These are phyloP conservation scores for Chytriomyces sp. DNA, from an alignment of 192 early-diverging fungal genomes.

Conservation along the genomic window DNA sequence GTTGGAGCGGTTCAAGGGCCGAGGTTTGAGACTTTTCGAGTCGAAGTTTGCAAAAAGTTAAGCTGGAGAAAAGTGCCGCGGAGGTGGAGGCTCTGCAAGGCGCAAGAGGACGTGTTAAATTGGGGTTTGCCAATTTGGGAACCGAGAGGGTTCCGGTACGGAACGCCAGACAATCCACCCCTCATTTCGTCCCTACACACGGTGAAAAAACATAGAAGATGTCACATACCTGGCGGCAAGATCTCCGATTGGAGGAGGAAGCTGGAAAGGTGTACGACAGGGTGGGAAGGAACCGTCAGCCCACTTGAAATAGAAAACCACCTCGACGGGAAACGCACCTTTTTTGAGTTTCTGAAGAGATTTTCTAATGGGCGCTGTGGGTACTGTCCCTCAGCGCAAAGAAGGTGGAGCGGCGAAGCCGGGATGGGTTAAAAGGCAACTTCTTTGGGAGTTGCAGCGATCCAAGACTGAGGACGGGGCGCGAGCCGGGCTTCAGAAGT, in stretches of 20 bases:
- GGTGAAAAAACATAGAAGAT: no score
- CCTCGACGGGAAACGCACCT: conserved; percentile 4
- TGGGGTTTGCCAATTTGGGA: neutral
- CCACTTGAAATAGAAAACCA: neutral
- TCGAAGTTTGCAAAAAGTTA: neutral
- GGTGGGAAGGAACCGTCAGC: no score
- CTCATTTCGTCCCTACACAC: no score
- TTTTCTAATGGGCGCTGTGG: conserved; percentile 31
- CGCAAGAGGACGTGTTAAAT: neutral
- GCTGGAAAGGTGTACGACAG: neutral
- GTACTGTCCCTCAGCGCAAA: conserved; percentile 27
- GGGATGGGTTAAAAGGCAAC: neutral
- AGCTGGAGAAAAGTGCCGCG: conserved; percentile 19
- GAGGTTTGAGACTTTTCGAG: neutral
- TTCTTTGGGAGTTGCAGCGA: neutral
- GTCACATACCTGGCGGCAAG: conserved; percentile 32
- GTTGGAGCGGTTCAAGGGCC: neutral
- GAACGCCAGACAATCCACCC: neutral
- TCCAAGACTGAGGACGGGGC: no score
- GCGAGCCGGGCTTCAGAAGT: no score
- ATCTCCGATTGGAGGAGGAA: conserved; percentile 15
- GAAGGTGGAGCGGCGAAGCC: conserved; percentile 15
- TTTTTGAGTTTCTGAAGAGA: conserved; percentile 24
- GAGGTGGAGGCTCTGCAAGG: conserved; percentile 31
- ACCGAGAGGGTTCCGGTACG: neutral